phyloP scores from a whole-genome alignment of 768 basidiomycete species.

The Mycena indigotica region DNA sequence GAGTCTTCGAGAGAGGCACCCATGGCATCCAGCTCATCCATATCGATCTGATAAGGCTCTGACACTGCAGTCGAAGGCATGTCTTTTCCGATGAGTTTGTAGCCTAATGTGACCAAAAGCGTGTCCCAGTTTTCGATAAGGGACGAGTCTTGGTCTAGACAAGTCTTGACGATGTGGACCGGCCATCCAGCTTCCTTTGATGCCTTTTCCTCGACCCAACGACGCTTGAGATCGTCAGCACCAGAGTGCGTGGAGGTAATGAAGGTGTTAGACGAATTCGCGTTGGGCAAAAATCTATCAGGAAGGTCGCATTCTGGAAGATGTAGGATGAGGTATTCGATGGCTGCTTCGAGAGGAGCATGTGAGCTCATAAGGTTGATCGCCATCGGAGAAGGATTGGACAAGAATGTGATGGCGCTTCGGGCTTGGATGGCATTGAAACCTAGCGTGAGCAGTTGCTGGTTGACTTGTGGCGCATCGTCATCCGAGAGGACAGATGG shows the following conservation, averaged over 20 bases:
- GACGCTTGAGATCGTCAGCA: constrained; percentile 60
- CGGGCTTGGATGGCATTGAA: constrained; percentile 61
- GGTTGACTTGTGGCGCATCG: constrained; percentile 43
- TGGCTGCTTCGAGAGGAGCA: constrained; percentile 72
- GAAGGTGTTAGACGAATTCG: constrained; percentile 72
- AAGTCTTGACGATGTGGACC: constrained; percentile 62
- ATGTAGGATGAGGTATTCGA: constrained; percentile 83
- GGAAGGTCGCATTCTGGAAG: constrained; percentile 90
- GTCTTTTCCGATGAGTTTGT: constrained; percentile 51
- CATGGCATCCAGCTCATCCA: constrained; percentile 55
- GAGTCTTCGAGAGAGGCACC: constrained; percentile 52
- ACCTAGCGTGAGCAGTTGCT: constrained; percentile 64
- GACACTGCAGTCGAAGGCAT: constrained; percentile 27
- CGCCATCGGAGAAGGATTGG: constrained; percentile 57
- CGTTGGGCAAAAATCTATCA: constrained; percentile 59
- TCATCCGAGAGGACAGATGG: constrained; percentile 44
- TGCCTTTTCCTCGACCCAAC: constrained; percentile 82
- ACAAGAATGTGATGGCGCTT: constrained; percentile 58
- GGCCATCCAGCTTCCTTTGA: constrained; percentile 87
- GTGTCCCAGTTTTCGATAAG: constrained; percentile 52
- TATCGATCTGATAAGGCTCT: constrained; percentile 37
- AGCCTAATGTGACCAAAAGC: constrained; percentile 58
- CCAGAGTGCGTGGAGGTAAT: constrained; percentile 67
- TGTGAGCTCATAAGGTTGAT: constrained; percentile 61
- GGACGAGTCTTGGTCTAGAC: constrained; percentile 37